Percentiles rank a stretch among this genome's conserved stretches.
Evolutionary conservation across 192 early-diverging fungal genomes (phyloP).

Genomic region (Entomortierella chlamydospora): DNA sequence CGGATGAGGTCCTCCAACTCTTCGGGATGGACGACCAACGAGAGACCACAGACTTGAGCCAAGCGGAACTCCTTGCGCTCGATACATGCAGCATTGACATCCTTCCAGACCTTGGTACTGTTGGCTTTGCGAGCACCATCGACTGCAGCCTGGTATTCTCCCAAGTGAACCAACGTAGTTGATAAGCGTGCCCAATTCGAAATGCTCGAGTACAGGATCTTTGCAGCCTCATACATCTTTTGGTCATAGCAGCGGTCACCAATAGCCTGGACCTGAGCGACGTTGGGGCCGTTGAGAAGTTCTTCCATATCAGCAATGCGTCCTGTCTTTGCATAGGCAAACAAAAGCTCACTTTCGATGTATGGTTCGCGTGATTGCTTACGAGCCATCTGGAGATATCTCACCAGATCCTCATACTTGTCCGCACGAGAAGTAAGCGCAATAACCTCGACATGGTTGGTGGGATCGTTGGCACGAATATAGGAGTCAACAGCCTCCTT

Average conservation of each 20-base stretch:
- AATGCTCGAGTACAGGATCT: conserved; percentile 94
- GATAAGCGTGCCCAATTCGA: conserved; percentile 98
- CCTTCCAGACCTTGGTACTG: conserved; percentile 99
- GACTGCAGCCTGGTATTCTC: conserved; percentile 96
- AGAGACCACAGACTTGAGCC: conserved; percentile 98
- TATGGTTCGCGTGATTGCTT: conserved; percentile 94
- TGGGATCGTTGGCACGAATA: conserved; percentile 93
- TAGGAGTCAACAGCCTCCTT: conserved; percentile 98
- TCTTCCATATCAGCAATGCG: conserved; percentile 94
- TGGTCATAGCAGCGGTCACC: conserved; percentile 97
- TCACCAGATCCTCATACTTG: conserved; percentile 95
- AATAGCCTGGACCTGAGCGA: conserved; percentile 92
- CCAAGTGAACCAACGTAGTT: conserved; percentile 94
- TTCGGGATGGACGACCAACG: conserved; percentile 97
- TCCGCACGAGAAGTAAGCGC: conserved; percentile 79
- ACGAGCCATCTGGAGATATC: conserved; percentile 96
- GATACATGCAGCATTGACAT: conserved; percentile 97
- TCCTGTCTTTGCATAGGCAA: conserved; percentile 96
- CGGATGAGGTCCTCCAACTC: conserved; percentile 92
- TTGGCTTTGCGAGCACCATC: conserved; percentile 99
- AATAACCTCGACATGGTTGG: conserved; percentile 92
- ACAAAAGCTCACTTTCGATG: conserved; percentile 96
- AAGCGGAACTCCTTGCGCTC: conserved; percentile 95
- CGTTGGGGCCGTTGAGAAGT: conserved; percentile 91
- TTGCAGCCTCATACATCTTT: conserved; percentile 92